These are phyloP conservation scores for Amanita jacksonii DNA, from an alignment of 768 basidiomycete species.

Conservation along the genomic window DNA sequence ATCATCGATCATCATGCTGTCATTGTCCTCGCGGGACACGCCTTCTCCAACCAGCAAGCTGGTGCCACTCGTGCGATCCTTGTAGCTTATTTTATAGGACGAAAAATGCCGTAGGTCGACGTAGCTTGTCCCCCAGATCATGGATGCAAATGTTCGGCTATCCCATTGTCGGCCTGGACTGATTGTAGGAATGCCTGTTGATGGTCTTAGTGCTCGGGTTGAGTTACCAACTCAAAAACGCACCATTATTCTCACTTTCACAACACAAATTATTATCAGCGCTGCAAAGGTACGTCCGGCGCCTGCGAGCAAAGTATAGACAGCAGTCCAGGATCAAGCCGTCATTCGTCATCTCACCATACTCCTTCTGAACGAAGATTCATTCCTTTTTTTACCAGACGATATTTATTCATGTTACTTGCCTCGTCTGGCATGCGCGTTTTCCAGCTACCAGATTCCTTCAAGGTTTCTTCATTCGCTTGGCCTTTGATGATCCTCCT, in stretches of 20 bases:
- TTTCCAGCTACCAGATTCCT: slow-evolving; percentile 53
- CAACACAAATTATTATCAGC: slow-evolving; percentile 61
- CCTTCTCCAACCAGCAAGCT: slow-evolving; percentile 2
- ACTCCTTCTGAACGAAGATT: slow-evolving; percentile 10
- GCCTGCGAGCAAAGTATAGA: slow-evolving; percentile 42
- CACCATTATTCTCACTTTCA: slow-evolving; percentile 17
- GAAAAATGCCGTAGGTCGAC: slow-evolving; percentile 31
- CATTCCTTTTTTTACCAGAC: slow-evolving; percentile 5
- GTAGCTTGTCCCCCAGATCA: slow-evolving; percentile 31
- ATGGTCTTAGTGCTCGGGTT: background rate
- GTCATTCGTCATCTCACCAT: slow-evolving; percentile 47
- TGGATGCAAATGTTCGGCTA: slow-evolving; percentile 43
- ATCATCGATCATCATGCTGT: slow-evolving; percentile 59
- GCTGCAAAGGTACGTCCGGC: slow-evolving; percentile 54
- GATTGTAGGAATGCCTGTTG: slow-evolving; percentile 25
- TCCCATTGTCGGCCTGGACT: slow-evolving; percentile 30
- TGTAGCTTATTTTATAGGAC: slow-evolving; percentile 29
- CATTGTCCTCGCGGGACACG: slow-evolving; percentile 22
- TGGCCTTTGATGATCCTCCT: slow-evolving; percentile 49
- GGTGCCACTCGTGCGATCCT: slow-evolving; percentile 16
- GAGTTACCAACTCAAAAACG: background rate
- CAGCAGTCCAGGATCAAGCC: slow-evolving; percentile 70
- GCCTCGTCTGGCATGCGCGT: slow-evolving; percentile 36
- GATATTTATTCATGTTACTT: slow-evolving; percentile 12
- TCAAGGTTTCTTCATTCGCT: slow-evolving; percentile 54